phyloP scores from a whole-genome alignment of 2,329 filamentous ascomycete genomes.

The Pseudogymnoascus sp. region DNA sequence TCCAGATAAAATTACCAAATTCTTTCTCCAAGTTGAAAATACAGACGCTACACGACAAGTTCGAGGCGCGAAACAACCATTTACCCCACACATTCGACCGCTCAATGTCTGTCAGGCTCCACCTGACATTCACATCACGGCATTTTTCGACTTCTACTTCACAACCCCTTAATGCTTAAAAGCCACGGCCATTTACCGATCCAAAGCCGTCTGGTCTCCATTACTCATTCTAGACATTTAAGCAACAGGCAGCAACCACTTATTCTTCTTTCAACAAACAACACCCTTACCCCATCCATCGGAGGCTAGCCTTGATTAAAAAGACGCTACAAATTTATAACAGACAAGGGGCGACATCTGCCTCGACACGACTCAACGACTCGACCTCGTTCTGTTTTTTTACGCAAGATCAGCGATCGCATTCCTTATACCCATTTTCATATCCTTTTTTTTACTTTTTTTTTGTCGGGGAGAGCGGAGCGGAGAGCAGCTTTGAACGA shows the following conservation, averaged over 20 bases:
- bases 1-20: background rate
- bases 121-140: background rate
- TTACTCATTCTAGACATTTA: background rate
- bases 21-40: background rate
- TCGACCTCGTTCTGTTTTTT: background rate
- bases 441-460: background rate
- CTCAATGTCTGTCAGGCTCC: background rate
- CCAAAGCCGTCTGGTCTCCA: background rate
- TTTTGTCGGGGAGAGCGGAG: background rate
- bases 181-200: background rate
- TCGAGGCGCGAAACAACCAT: background rate
- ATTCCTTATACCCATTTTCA: slow-evolving; percentile 8
- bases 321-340: background rate
- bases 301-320: slow-evolving; percentile 6
- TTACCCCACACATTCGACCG: background rate
- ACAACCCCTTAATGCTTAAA: background rate
- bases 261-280: background rate
- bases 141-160: background rate
- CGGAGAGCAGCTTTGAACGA: background rate
- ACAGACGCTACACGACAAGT: background rate
- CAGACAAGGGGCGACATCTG: background rate
- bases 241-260: background rate
- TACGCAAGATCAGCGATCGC: background rate
- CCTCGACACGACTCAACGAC: background rate
- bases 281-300: background rate